Conservation (phyloP, 352 stramenopile species). For the Phytopythium sindhum region DNA sequence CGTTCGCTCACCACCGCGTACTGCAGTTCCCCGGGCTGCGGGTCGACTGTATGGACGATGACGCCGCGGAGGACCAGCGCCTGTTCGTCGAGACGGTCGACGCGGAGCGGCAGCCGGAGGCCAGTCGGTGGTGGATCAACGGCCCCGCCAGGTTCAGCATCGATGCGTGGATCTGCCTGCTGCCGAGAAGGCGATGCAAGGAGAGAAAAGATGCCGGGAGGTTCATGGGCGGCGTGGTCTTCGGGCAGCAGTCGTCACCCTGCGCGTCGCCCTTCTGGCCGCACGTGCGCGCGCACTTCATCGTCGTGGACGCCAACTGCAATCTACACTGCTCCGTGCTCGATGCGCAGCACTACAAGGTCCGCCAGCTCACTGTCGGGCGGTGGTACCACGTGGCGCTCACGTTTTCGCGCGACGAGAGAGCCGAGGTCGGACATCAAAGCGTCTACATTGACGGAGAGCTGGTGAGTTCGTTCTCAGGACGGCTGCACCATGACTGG, state of each 20-base stretch:
- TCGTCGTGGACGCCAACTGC: conserved; percentile 15
- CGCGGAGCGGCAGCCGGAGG: not conserved
- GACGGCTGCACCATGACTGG: conserved; percentile 14
- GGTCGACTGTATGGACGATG: conserved; percentile 1
- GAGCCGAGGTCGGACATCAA: not conserved
- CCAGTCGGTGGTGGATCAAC: not conserved
- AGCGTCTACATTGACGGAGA: conserved; percentile 14
- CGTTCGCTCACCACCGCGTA: conserved; percentile 3
- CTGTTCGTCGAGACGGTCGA: not conserved
- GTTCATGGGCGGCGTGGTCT: conserved; percentile 15
- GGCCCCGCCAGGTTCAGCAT: conserved; percentile 12
- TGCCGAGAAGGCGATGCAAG: conserved; percentile 3
- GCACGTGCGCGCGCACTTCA: conserved; percentile 8
- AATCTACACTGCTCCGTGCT: conserved; percentile 18
- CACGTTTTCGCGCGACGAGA: conserved; percentile 4
- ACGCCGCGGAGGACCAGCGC: not conserved
- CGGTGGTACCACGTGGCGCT: conserved; percentile 23
- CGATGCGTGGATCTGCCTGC: conserved; percentile 24
- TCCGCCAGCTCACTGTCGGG: conserved; percentile 2
- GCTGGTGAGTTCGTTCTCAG: conserved; percentile 7
- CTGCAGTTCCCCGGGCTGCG: not conserved
- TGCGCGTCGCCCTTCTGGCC: not conserved
- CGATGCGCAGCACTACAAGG: conserved; percentile 7
- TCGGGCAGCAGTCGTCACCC: conserved; percentile 11
- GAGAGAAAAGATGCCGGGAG: not conserved